These are phyloP conservation scores for Raffaelea albimanens DNA, from an alignment of 2,329 filamentous ascomycete genomes.

Conservation along the genomic window DNA sequence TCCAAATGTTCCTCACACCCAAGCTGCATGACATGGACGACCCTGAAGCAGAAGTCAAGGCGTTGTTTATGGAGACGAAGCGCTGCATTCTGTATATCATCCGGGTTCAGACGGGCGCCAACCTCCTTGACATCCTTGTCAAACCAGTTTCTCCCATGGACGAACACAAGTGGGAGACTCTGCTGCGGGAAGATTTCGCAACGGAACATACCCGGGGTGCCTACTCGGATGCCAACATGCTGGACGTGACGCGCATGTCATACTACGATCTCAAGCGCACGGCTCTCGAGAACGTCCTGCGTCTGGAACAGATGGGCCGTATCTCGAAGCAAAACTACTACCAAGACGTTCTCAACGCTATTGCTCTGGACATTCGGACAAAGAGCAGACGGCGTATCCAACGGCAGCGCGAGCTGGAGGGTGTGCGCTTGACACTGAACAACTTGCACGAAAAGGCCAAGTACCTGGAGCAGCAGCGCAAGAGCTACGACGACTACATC, in stretches of 20 bases:
- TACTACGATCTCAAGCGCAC: constrained; percentile 91
- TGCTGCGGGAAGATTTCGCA: constrained; percentile 74
- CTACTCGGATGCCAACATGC: constrained; percentile 82
- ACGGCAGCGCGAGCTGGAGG: constrained; percentile 81
- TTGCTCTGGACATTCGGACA: constrained; percentile 91
- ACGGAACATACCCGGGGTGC: constrained; percentile 65
- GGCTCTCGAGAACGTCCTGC: constrained; percentile 87
- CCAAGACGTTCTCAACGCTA: constrained; percentile 95
- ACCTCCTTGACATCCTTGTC: constrained; percentile 90
- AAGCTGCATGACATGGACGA: constrained; percentile 87
- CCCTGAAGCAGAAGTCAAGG: constrained; percentile 83
- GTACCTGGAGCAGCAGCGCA: constrained; percentile 90
- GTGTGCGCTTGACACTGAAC: constrained; percentile 62
- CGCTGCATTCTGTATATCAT: constrained; percentile 96
- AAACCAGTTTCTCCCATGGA: constrained; percentile 82
- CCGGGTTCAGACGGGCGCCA: constrained; percentile 81
- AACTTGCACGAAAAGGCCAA: constrained; percentile 78
- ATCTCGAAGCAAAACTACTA: constrained; percentile 89
- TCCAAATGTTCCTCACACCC: constrained; percentile 81
- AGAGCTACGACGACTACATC: constrained; percentile 98
- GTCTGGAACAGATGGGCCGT: constrained; percentile 75
- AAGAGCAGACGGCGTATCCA: constrained; percentile 92
- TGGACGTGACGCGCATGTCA: constrained; percentile 81
- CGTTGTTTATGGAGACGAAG: constrained; percentile 97
- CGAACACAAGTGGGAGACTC: constrained; percentile 73